These are phyloP conservation scores for Penicillium alfredii DNA, from an alignment of 495 filamentous ascomycete genomes.

Conservation along the genomic window DNA sequence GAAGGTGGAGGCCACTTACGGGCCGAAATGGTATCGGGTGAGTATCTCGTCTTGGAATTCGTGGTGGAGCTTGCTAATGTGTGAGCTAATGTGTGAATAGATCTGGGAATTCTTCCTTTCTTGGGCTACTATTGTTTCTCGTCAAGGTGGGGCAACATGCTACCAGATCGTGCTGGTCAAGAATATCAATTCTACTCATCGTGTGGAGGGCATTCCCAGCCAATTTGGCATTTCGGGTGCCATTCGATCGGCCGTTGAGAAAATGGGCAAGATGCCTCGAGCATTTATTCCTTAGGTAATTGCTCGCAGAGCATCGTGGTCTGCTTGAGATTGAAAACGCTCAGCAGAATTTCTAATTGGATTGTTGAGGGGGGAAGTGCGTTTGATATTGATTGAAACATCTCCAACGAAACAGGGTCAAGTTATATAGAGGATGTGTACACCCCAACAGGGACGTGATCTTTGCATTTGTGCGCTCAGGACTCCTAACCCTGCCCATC, in stretches of 20 bases:
- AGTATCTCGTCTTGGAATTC: slow-evolving; percentile 12
- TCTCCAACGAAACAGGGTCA: too few species aligned
- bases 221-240: slow-evolving; percentile 24
- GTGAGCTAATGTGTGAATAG: slow-evolving; percentile 8
- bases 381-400: too few species aligned
- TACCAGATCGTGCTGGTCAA: slow-evolving; percentile 29
- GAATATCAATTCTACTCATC: slow-evolving; percentile 27
- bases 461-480: slow-evolving; percentile 46
- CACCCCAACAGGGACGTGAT: too few species aligned
- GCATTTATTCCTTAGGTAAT: too few species aligned
- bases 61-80: neutral
- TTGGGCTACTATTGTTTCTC: slow-evolving; percentile 27
- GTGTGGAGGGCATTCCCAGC: slow-evolving; percentile 18
- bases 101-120: slow-evolving; percentile 32
- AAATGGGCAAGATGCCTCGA: slow-evolving; percentile 24
- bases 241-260: slow-evolving; percentile 16
- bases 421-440: too few species aligned
- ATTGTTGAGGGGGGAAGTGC: too few species aligned
- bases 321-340: too few species aligned
- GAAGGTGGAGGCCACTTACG: slow-evolving; percentile 47
- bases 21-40: slow-evolving; percentile 47
- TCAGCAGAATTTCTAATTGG: too few species aligned
- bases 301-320: too few species aligned
- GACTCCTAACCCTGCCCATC: slow-evolving; percentile 48
- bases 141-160: slow-evolving; percentile 26